These are phyloP conservation scores for Kwoniella pini DNA, from an alignment of 768 basidiomycete species.

Conservation along the genomic window DNA sequence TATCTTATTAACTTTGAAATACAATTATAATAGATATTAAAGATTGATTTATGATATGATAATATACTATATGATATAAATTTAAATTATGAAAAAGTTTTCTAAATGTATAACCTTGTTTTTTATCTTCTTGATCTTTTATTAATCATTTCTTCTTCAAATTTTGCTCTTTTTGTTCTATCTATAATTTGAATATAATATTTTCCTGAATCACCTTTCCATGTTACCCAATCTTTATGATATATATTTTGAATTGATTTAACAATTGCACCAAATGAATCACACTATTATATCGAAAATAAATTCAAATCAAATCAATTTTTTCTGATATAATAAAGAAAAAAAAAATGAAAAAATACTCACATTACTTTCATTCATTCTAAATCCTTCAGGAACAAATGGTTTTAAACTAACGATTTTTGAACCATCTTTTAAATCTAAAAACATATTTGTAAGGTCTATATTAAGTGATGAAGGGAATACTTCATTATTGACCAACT, in stretches of 20 bases:
- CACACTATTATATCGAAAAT: conserved; percentile 36
- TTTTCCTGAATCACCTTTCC: conserved; percentile 47
- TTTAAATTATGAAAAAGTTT: too few relatives aligned
- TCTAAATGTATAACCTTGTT: too few relatives aligned
- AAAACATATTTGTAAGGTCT: conserved; percentile 78
- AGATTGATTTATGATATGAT: too few relatives aligned
- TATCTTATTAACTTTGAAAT: too few relatives aligned
- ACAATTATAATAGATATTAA: too few relatives aligned
- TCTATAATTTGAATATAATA: conserved; percentile 48
- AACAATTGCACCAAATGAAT: conserved; percentile 46
- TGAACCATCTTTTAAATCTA: conserved; percentile 91
- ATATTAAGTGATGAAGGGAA: conserved; percentile 68
- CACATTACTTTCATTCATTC: conserved; percentile 82
- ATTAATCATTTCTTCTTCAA: conserved; percentile 39
- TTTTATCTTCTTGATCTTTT: conserved; percentile 14
- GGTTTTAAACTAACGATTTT: conserved; percentile 85
- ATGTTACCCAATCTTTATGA: conserved; percentile 45
- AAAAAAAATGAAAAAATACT: conserved; percentile 35
- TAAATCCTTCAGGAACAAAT: conserved; percentile 69
- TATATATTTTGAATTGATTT: conserved; percentile 32
- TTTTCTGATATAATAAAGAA: too few relatives aligned
- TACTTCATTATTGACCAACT: conserved; percentile 55
- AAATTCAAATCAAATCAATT: too few relatives aligned
- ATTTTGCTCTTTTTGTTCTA: conserved; percentile 36
- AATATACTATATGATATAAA: too few relatives aligned